Percentiles rank a stretch among this genome's conserved stretches.
Evolutionary conservation across 1,284 basidiomycete genomes (phyloP).

Genomic region (Trichosporon faecale): DNA sequence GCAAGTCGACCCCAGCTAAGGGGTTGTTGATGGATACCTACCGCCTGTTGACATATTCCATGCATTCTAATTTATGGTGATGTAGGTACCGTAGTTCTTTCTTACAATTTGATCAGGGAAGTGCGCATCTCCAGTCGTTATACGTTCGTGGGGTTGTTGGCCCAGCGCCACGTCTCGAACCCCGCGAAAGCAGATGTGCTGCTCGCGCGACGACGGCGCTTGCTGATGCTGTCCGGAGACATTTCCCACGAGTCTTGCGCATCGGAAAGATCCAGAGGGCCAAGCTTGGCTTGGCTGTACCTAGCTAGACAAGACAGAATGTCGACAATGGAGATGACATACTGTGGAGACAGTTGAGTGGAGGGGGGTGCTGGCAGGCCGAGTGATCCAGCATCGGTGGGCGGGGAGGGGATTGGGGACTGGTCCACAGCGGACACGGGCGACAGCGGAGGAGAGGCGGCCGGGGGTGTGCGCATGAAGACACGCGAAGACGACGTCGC

Average conservation of each 20-base stretch:
- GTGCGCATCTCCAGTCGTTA: neutral
- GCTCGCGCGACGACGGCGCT: conserved; percentile 27
- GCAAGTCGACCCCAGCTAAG: neutral
- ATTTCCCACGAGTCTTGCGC: conserved; percentile 20
- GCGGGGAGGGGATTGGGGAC: conserved; percentile 26
- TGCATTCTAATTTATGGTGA: neutral
- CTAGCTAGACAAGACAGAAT: conserved; percentile 36
- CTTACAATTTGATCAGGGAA: neutral
- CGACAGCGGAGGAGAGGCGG: conserved; percentile 30
- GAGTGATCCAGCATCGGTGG: conserved; percentile 19
- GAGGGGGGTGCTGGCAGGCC: conserved; percentile 34
- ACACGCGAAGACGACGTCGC: conserved; percentile 41
- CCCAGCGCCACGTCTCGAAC: conserved; percentile 39
- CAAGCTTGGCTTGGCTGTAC: conserved; percentile 23
- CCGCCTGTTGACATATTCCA: neutral
- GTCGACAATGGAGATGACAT: conserved; percentile 41
- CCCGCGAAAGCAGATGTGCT: conserved; percentile 19
- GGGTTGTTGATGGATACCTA: too few relatives aligned
- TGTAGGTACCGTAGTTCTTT: neutral
- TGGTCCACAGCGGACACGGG: conserved; percentile 30
- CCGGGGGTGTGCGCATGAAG: conserved; percentile 31
- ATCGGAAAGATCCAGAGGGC: conserved; percentile 12
- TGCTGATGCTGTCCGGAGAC: conserved; percentile 29
- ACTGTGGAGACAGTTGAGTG: conserved; percentile 36
- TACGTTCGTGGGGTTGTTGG: conserved; percentile 7